Conservation (phyloP, 2,329 filamentous ascomycete species). For the Neonectria hederae region DNA sequence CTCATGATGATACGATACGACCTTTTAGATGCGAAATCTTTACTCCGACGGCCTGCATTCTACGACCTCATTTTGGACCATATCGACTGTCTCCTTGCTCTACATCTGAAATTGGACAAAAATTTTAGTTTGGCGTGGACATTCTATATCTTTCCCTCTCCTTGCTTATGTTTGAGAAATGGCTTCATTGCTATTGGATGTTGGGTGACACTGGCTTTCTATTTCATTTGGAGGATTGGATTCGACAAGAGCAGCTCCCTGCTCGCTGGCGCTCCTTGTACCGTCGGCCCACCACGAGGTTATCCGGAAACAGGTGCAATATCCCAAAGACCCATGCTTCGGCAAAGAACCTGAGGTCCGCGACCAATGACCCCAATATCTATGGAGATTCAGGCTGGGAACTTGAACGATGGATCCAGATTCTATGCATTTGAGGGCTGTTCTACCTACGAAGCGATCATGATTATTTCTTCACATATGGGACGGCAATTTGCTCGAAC, state of each 20-base stretch:
- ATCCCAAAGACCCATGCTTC: not conserved
- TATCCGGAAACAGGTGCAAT: conserved; percentile 1
- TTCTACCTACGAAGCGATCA: conserved; percentile 1
- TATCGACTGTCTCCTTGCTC: conserved; percentile 15
- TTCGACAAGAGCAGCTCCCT: not conserved
- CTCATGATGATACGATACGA: conserved; percentile 42
- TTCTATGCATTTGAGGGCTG: not conserved
- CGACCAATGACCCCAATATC: not conserved
- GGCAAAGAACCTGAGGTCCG: not conserved
- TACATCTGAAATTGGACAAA: conserved; percentile 24
- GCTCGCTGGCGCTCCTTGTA: not conserved
- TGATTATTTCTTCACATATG: conserved; percentile 3
- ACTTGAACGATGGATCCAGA: not conserved
- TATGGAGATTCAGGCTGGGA: not conserved
- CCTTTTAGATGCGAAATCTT: conserved; percentile 37
- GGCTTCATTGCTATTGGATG: conserved; percentile 1
- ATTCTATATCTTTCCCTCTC: conserved; percentile 4
- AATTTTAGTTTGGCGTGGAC: conserved; percentile 9
- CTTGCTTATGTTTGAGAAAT: conserved; percentile 3
- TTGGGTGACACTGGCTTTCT: not conserved
- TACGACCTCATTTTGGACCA: conserved; percentile 11
- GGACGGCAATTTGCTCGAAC: conserved; percentile 15
- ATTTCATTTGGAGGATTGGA: not conserved
- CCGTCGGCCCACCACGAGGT: not conserved
- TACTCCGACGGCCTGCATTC: conserved; percentile 31